Evolutionary conservation across 1,284 basidiomycete genomes (phyloP), one percentile per base, ranked within the genome.

Genomic region (Rhodotorula sp.): DNA sequence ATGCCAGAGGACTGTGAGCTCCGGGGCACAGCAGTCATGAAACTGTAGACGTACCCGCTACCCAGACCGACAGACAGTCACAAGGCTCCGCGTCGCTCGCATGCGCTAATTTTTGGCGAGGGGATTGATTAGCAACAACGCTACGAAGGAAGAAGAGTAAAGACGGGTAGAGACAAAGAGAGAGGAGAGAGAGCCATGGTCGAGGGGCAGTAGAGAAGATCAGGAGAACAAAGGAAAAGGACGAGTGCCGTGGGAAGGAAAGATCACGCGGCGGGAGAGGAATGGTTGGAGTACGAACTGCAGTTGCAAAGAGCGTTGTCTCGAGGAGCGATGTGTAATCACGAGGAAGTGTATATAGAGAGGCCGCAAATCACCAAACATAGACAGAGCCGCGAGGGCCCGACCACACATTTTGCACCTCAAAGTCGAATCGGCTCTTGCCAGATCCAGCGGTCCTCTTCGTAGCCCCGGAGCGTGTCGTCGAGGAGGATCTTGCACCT

Each of bases 401-500:
- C n/a, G n/a, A n/a, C n/a, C n/a, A n/a, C n/a, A n/a, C n/a, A n/a
- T n/a, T n/a, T n/a, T n/a, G n/a, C n/a, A n/a, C n/a, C n/a, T 73
- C 48, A 73, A n/a, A 70, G 55, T 46, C 66, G 64, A 59, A 75
- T 66, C n/a, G 73, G 71, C 48, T 72, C 71, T 46, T 63, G 45
- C 70, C 70, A 75, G 10, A 68, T 30, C 73, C 73, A 75, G 2
- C 75, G 62, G 24, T 75, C 91, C 71, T 97, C 95, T 60, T 89
- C 83, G 83, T 93, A 95, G 3, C 95, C 95, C 73, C 86, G 87
- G 1, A 94, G 89, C 1, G 95, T 97, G 80, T 99, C 95, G 76
- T 96, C 91, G 48, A 99, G 83, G 75, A 99, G 85, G 76, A 98
- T 95, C 79, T 94, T 91, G 80, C 96, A 93, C 56, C 96, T 87